phyloP scores from a whole-genome alignment of 2,329 filamentous ascomycete genomes.

The Aspergillus tubingensis region DNA sequence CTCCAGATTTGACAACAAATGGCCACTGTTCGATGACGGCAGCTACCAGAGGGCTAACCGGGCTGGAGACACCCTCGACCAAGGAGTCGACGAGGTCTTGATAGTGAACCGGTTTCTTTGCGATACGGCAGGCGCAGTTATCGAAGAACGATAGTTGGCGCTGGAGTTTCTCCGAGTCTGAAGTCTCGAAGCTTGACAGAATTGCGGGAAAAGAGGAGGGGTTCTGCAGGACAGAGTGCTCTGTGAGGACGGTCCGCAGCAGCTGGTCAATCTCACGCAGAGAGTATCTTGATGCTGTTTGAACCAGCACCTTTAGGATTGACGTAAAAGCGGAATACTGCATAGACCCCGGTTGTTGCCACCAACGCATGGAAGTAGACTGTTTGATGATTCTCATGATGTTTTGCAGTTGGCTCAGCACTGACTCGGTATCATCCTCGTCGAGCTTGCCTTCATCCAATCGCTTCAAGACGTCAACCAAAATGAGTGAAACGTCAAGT shows the following conservation, averaged over 20 bases:
- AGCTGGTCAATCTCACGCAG: constrained; percentile 37
- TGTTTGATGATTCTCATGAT: constrained; percentile 76
- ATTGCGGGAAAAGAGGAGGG: constrained; percentile 41
- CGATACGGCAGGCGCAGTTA: constrained; percentile 76
- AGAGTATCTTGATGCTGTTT: constrained; percentile 32
- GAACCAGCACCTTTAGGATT: constrained; percentile 42
- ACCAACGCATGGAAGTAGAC: constrained; percentile 88
- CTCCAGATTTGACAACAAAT: constrained; percentile 61
- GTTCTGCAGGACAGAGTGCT: constrained; percentile 40
- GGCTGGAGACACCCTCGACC: constrained; percentile 33
- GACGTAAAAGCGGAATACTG: constrained; percentile 46
- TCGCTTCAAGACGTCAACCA: constrained; percentile 68
- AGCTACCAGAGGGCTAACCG: constrained; percentile 66
- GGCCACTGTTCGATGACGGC: constrained; percentile 76
- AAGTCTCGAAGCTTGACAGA: constrained; percentile 39
- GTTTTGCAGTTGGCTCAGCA: constrained; percentile 75
- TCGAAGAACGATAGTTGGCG: constrained; percentile 72
- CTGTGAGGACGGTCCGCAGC: constrained; percentile 37
- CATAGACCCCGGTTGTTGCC: constrained; percentile 60
- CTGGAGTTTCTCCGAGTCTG: constrained; percentile 33
- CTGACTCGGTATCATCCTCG: constrained; percentile 57
- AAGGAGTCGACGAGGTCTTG: constrained; percentile 57
- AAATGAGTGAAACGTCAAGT: constrained; percentile 79
- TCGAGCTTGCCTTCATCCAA: constrained; percentile 53
- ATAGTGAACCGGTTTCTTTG: constrained; percentile 76